A percentile compares a stretch with the other conserved stretches of the same genome.
Conservation (phyloP, 371 early-diverging fungal species). For the Amoeboaphelidium protococcarum region DNA sequence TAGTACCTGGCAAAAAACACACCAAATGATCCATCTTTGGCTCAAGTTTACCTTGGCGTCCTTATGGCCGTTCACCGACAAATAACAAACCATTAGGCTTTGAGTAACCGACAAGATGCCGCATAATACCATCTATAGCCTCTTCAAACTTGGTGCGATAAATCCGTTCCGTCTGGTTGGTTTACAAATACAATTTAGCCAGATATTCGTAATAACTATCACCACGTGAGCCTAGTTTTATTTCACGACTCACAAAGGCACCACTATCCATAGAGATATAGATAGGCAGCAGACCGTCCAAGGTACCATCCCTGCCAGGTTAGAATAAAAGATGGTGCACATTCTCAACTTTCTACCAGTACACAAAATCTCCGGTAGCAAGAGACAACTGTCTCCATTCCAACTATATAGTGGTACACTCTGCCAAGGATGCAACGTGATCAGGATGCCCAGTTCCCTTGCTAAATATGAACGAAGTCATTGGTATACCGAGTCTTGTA, state of each 20-base stretch:
- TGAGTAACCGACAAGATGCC: conserved; percentile 31
- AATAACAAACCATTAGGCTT: conserved; percentile 28
- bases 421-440: no score
- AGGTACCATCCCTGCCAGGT: conserved; percentile 8
- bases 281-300: conserved; percentile 53
- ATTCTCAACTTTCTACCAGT: conserved; percentile 28
- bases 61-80: conserved; percentile 29
- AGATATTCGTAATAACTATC: conserved; percentile 88
- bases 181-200: conserved; percentile 56
- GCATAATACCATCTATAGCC: conserved; percentile 37
- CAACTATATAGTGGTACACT: conserved; percentile 14
- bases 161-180: conserved; percentile 25
- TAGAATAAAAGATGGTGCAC: conserved; percentile 26
- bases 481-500: no score
- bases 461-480: no score
- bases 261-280: conserved; percentile 19
- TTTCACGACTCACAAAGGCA: conserved; percentile 12
- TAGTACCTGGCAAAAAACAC: conserved; percentile 63
- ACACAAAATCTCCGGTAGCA: conserved; percentile 22
- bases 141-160: conserved; percentile 40
- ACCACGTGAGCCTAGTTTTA: conserved; percentile 49
- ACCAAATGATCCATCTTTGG: conserved; percentile 78
- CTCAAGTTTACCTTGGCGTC: conserved; percentile 10
- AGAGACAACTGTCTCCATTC: conserved; percentile 17
- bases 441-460: no score